Evolutionary conservation across 768 basidiomycete species (phyloP).

Genomic region (Podaxis sp.): DNA sequence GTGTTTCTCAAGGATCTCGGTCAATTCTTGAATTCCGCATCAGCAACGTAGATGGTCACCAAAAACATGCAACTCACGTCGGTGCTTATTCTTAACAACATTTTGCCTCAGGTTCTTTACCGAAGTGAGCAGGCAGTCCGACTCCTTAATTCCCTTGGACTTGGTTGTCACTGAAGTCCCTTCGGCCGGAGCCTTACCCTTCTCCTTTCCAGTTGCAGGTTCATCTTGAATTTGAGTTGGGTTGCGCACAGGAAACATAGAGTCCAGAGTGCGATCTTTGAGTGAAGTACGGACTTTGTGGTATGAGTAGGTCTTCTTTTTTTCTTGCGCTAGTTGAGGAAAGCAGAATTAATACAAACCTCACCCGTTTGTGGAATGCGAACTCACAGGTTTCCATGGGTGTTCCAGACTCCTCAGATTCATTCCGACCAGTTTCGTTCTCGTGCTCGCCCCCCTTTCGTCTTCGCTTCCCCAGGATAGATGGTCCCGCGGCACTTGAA

Average conservation of each 20-base stretch:
- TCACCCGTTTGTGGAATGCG: not conserved
- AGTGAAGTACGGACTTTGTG: constrained; percentile 92
- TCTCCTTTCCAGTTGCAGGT: constrained; percentile 7
- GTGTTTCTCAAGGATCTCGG: constrained; percentile 83
- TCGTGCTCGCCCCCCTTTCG: constrained; percentile 35
- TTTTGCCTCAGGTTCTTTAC: constrained; percentile 63
- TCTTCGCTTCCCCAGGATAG: constrained; percentile 35
- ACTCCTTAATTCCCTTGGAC: constrained; percentile 65
- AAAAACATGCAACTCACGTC: constrained; percentile 46
- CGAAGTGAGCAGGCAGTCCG: constrained; percentile 75
- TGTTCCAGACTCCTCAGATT: constrained; percentile 18
- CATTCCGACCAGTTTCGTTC: constrained; percentile 27
- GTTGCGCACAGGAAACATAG: constrained; percentile 81
- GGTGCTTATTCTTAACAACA: constrained; percentile 62
- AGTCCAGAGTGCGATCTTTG: constrained; percentile 88
- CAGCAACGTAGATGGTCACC: constrained; percentile 1
- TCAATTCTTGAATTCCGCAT: constrained; percentile 54
- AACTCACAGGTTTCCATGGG: not conserved
- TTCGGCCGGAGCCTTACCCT: constrained; percentile 21
- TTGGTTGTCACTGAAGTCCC: constrained; percentile 25
- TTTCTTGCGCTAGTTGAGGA: constrained; percentile 22
- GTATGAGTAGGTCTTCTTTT: constrained; percentile 67
- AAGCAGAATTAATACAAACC: constrained; percentile 1
- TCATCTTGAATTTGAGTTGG: constrained; percentile 37
- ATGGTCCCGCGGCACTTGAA: constrained; percentile 41